Conservation (phyloP, 768 basidiomycete species). For the Ramaria rubella region DNA sequence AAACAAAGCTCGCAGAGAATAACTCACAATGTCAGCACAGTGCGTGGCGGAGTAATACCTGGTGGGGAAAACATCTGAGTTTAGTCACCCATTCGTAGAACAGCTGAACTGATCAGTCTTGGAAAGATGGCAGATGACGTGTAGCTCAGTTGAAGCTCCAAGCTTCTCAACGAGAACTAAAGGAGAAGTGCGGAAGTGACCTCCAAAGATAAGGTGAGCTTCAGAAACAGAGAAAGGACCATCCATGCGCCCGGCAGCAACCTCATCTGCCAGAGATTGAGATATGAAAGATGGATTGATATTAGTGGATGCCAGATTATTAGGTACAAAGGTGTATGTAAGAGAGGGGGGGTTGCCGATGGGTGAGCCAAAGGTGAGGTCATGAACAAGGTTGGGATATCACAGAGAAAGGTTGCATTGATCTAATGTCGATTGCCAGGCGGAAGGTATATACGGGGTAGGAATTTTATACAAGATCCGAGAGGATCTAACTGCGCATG, state of each 20-base stretch:
- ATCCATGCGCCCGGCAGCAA: not conserved
- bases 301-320: conserved; percentile 20
- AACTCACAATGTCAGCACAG: not conserved
- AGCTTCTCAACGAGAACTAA: not conserved
- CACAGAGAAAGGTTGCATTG: not conserved
- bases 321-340: not conserved
- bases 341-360: conserved; percentile 9
- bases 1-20: too few relatives aligned
- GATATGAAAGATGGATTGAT: conserved; percentile 14
- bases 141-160: not conserved
- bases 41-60: not conserved
- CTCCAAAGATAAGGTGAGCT: not conserved
- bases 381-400: not conserved
- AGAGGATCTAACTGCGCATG: not conserved
- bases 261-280: conserved; percentile 2
- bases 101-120: not conserved
- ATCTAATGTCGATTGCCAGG: not conserved
- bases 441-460: not conserved
- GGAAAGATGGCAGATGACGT: not conserved
- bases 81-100: not conserved
- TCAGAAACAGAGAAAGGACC: conserved; percentile 10
- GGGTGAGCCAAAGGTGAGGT: not conserved
- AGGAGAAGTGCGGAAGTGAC: not conserved
- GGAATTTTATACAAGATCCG: not conserved
- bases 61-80: not conserved